A percentile compares a stretch with the other conserved stretches of the same genome.
These are phyloP conservation scores for Flaveria floridana DNA, from an alignment of 140 eudicot genomes.

Conservation along the genomic window DNA sequence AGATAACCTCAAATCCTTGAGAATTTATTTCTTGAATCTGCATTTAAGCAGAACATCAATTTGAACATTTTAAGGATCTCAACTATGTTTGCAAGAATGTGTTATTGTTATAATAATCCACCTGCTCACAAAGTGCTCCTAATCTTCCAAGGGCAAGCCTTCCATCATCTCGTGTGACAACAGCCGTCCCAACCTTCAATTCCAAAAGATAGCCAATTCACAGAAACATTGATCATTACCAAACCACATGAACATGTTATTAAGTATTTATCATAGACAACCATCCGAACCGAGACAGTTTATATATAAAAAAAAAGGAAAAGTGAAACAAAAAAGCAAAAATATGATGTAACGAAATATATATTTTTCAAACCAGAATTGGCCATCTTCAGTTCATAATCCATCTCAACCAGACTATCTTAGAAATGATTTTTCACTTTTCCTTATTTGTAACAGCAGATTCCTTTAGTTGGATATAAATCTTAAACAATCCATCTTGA, in stretches of 20 bases:
- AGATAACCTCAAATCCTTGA: slow-evolving; percentile 87
- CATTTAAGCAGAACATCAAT: slow-evolving; percentile 24
- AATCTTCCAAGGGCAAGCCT: slow-evolving; percentile 92
- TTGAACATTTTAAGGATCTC: slow-evolving; percentile 24
- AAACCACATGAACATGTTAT: slow-evolving; percentile 15
- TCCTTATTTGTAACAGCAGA: not conserved
- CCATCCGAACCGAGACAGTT: not conserved
- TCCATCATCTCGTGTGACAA: slow-evolving; percentile 90
- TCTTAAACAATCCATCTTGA: slow-evolving; percentile 6
- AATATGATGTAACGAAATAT: not conserved
- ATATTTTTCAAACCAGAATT: not conserved
- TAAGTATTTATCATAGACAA: not conserved
- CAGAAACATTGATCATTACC: not conserved
- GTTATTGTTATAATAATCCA: slow-evolving; percentile 22
- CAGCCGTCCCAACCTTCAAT: slow-evolving; percentile 93
- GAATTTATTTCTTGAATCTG: slow-evolving; percentile 77
- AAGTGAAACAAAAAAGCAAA: not conserved
- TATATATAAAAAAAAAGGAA: not conserved
- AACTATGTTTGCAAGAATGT: slow-evolving; percentile 1
- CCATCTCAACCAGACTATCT: not conserved
- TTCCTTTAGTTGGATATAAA: slow-evolving; percentile 1
- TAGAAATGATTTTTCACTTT: not conserved
- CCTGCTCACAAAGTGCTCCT: slow-evolving; percentile 99
- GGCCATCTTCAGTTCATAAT: not conserved
- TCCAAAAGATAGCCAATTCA: slow-evolving; percentile 12